Evolutionary conservation across 2,329 filamentous ascomycete genomes (phyloP), one percentile per base, ranked within the genome.

Genomic region (Rhexocercosporidium sp.): DNA sequence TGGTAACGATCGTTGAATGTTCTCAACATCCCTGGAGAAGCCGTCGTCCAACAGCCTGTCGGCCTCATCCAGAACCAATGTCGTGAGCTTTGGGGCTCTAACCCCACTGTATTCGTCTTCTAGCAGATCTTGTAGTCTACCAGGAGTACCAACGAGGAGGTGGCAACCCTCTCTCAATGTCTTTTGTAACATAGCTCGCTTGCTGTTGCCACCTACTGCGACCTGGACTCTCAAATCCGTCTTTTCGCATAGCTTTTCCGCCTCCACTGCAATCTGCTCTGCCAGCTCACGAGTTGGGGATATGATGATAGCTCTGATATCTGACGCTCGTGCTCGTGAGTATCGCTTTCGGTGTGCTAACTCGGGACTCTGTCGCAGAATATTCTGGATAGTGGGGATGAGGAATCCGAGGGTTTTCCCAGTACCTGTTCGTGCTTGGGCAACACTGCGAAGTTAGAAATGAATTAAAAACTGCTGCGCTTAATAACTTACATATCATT

Each of bases 11-110:
- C 76, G 59, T 59, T 87, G 79, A 63, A 95, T 92, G 0, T 85
- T 78, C 34, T 84, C 78, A 62, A 95, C 85, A 66, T 91, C 90
- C 25, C 82, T 81, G 25, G 89, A 83, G 74, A 95, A 95, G 1
- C 92, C 96, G 82, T 96, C 94, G 82, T 99, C 96, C 78, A 99
- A 86, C 92, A 99, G 97, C 76, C 96, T 92, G 81, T 99, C 96
- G 73, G 96, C 96, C 84, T 99, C 96, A 76, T 99, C 96, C 62
- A 99, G 89, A 72, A 98, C 94, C 64, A 99, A 84, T 73, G 96
- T 96, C 77, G 92, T 92, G 83, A 98, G 90, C 78, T 92, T 90
- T 16, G 75, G 75, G 22, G 77, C 77, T 34, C 62, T 41, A 11
- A 78, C 69, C 51, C 73, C 84, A 65, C 75, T 77, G 62, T 71